Evolutionary conservation across 2,329 filamentous ascomycete genomes (phyloP), one percentile per base, ranked within the genome.

Genomic region (Xylaria sp.): DNA sequence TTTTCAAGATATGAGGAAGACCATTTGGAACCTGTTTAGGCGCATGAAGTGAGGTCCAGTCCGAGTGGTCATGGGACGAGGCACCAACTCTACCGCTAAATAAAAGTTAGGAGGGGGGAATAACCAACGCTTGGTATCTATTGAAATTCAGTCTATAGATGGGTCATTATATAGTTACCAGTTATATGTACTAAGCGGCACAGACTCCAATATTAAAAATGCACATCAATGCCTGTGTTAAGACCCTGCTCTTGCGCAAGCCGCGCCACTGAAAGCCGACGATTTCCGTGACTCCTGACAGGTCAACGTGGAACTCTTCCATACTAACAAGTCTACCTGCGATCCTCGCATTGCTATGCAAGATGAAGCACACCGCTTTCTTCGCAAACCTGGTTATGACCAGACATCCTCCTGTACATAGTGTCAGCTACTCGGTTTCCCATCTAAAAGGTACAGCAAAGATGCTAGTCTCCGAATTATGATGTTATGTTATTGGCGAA

Each of bases 391-490:
- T 43, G 39, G 62, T 75, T 75, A 88, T 71, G 84, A 89, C 86
- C 86, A 89, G 47, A 89, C 86, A 67, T 89, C 86, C 81, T 89
- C 86, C 86, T 88, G 59, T 66, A 62, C 34, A 51, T 29, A 39
- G 43, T 34, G 60, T 76, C 69, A 78, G 74, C 16, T 34, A 34
- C 29, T 34, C 29, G 8, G 11, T 13, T 6, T 11, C 29, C 4
- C 11, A 34, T 7, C 29, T 34, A 34, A 7, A 13, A 3, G 9
- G 29, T 13, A 7, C 16, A 13, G 11, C 29, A 13, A 34, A 13
- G 11, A 7, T 3, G 29, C 4, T 6, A 6, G 5, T 34, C 29
- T 34, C 16, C 9, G 11, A 6, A 34, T 34, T 4, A 3, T 7
- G 5, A 34, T 34, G 29, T 13, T 7, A 34, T 21, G 2, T 37